phyloP scores from a whole-genome alignment of 768 basidiomycete species.

The Xerocomus spinulosus region DNA sequence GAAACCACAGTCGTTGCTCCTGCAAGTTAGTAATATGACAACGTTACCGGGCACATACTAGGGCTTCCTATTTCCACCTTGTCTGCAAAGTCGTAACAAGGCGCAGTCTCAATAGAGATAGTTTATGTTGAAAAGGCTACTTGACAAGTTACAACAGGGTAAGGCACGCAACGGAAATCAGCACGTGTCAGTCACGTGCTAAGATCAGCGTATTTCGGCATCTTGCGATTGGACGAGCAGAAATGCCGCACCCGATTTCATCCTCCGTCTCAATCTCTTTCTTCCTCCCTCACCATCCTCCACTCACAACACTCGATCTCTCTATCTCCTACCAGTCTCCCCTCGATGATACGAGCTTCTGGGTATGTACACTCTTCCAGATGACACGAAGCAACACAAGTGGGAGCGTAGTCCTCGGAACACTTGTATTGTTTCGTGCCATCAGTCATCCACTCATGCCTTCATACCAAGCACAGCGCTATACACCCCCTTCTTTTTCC shows the following conservation, averaged over 20 bases:
- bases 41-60: too few species aligned
- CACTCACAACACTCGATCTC: background rate
- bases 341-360: background rate
- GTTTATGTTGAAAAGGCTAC: too few species aligned
- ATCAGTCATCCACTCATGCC: background rate
- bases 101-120: too few species aligned
- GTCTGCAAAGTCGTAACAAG: too few species aligned
- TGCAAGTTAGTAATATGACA: too few species aligned
- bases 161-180: background rate
- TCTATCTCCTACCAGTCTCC: background rate
- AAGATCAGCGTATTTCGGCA: constrained; percentile 13
- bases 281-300: background rate
- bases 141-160: too few species aligned
- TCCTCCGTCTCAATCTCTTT: background rate
- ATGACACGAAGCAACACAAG: constrained; percentile 25
- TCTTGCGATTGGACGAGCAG: constrained; percentile 36
- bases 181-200: constrained; percentile 13
- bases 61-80: too few species aligned
- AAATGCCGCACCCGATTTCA: constrained; percentile 37
- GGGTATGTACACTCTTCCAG: background rate
- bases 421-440: constrained; percentile 30
- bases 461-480: background rate
- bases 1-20: too few species aligned
- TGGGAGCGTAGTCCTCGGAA: constrained; percentile 48
- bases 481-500: constrained; percentile 1